Evolutionary conservation across 192 early-diverging fungal genomes (phyloP).

Genomic region (Thamnidium elegans): DNA sequence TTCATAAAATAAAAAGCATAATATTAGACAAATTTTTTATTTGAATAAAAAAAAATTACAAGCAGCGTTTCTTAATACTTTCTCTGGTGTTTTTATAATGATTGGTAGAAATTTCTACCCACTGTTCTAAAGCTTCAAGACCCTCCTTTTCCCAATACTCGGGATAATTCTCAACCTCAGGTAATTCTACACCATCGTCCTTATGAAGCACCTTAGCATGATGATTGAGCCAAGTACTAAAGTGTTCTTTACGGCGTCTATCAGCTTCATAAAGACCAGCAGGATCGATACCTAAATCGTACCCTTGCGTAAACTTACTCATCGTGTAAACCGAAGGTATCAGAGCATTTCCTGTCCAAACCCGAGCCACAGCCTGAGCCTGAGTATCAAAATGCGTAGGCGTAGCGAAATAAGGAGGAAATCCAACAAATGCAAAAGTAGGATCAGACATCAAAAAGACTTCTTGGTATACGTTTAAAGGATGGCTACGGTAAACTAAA

Average conservation of each 20-base stretch:
- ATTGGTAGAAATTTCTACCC: too few relatives aligned
- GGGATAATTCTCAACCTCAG: neutral
- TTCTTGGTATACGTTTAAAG: slow-evolving; percentile 9
- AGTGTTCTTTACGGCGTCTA: neutral
- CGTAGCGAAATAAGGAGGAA: neutral
- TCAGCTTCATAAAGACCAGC: neutral
- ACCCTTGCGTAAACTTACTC: neutral
- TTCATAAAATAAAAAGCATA: neutral
- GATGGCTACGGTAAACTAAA: neutral
- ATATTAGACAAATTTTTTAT: neutral
- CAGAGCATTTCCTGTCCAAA: slow-evolving; percentile 24
- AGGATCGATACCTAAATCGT: neutral
- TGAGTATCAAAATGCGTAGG: slow-evolving; percentile 18
- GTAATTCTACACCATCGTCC: neutral
- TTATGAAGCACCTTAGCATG: slow-evolving; percentile 8
- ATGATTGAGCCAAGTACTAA: slow-evolving; percentile 20
- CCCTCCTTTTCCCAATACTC: neutral
- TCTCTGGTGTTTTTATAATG: too few relatives aligned
- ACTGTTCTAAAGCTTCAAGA: too few relatives aligned
- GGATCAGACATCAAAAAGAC: slow-evolving; percentile 28
- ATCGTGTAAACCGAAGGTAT: slow-evolving; percentile 10
- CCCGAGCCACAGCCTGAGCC: slow-evolving; percentile 11
- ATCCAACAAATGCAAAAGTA: slow-evolving; percentile 24
- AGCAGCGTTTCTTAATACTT: too few relatives aligned
- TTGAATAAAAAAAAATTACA: too few relatives aligned